phyloP scores from a whole-genome alignment of 2,329 filamentous ascomycete species.

The Fusarium guadeloupense region DNA sequence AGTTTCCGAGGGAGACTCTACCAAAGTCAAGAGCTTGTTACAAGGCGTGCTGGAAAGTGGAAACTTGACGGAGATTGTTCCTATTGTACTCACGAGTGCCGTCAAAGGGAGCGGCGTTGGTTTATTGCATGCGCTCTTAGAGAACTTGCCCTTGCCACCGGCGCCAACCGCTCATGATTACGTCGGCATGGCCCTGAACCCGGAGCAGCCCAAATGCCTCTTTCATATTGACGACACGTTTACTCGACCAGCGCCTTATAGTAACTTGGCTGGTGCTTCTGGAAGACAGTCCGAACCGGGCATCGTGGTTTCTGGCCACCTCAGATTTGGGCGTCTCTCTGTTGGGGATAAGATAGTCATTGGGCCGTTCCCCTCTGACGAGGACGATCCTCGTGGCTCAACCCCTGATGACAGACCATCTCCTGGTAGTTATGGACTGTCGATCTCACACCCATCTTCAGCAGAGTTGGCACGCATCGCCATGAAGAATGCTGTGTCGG shows the following conservation, averaged over 20 bases:
- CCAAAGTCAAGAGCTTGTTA: constrained; percentile 67
- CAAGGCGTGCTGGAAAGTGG: constrained; percentile 56
- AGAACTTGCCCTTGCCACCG: constrained; percentile 75
- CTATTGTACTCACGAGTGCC: constrained; percentile 87
- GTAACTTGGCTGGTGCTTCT: constrained; percentile 30
- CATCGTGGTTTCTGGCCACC: constrained; percentile 83
- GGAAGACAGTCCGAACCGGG: constrained; percentile 56
- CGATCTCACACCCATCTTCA: constrained; percentile 63
- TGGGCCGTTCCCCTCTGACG: constrained; percentile 76
- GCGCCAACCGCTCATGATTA: constrained; percentile 63
- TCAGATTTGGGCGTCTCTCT: constrained; percentile 80
- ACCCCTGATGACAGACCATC: constrained; percentile 59
- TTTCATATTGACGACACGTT: constrained; percentile 96
- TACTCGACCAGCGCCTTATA: constrained; percentile 71
- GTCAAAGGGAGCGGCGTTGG: constrained; percentile 85
- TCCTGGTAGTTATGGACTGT: constrained; percentile 58
- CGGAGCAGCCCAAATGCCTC: constrained; percentile 69
- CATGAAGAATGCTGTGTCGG: constrained; percentile 62
- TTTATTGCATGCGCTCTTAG: constrained; percentile 82
- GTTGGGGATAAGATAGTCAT: constrained; percentile 82
- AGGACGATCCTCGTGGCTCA: constrained; percentile 53
- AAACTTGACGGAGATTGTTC: constrained; percentile 67
- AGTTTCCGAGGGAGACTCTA: constrained; percentile 65
- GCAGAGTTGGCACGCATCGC: constrained; percentile 62
- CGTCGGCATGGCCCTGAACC: constrained; percentile 64